Base-by-base conservation (phyloP, 2,329 filamentous ascomycete genomes). In the Aspergillus puulaauensis region DNA sequence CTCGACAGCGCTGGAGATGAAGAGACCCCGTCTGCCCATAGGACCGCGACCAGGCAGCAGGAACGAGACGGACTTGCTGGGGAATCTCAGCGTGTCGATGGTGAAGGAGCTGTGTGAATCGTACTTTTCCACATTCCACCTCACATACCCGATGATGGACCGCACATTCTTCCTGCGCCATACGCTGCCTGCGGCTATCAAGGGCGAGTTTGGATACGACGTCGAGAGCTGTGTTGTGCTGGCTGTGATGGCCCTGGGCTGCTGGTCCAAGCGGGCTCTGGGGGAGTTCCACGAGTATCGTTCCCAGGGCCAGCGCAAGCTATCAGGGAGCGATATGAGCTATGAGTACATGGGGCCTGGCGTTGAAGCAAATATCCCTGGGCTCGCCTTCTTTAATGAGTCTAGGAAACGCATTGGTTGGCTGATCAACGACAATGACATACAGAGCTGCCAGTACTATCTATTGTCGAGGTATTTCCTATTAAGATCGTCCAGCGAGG, bases 401-500 rank as follows among this genome's bases (percentile, higher is more conserved):
- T 49, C 46, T 1, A 31, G 46, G 4, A 49, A 49, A 12, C 31
- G 46, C 0, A 49, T 49, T 11, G 46, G 46, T 3, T 49, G 46
- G 46, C 8, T 49, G 46, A 39, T 49, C 17, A 49, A 37, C n/a
- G 46, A 49, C 31, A 37, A 49, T 35, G 35, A 33, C 19, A 37
- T 49, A 31, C 46, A 49, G 21, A 49, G 46, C 31, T 49, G 46
- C 31, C 46, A 49, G 37, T 49, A 49, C 46, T 49, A 49, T 37
- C 46, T 49, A 2, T 7, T 49, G 12, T 49, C 46, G 2, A 33
- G 46, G 46, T 49, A 48, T 35, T 24, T n/a, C 2, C 23, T 0
- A 24, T 24, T 7, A 0, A 7, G 23, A 24, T 6, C 14, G 9
- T 47, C 8, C 33, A 19, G 11, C 6, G 9, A 31, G 31, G 12